phyloP scores from a whole-genome alignment of 345 rosid species.

The Alliaria petiolata region DNA sequence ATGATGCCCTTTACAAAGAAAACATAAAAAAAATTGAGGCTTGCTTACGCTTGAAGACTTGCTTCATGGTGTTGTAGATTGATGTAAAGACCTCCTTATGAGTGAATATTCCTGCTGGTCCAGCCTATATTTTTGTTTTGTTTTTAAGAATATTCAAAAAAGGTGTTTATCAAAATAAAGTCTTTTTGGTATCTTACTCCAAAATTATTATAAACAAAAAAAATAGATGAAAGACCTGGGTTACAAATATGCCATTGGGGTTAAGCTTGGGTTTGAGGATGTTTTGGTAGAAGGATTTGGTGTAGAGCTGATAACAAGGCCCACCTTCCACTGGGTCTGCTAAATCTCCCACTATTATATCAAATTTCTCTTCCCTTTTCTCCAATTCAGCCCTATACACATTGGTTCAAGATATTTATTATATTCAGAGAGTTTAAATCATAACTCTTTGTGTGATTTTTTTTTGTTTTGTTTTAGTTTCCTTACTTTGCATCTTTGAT shows the following conservation, averaged over 20 bases:
- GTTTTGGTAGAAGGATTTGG: conserved; percentile 78
- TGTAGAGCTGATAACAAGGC: conserved; percentile 96
- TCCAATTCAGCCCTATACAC: conserved; percentile 70
- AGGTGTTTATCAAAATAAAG: background rate
- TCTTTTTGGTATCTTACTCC: background rate
- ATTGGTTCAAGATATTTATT: background rate
- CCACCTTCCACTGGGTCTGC: conserved; percentile 99
- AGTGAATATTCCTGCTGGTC: conserved; percentile 95
- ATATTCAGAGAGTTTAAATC: background rate
- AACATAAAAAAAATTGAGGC: background rate
- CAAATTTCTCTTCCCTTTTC: conserved; percentile 70
- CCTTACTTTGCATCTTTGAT: conserved; percentile 90
- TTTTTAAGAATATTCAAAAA: background rate
- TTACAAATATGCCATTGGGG: conserved; percentile 79
- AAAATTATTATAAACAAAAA: background rate
- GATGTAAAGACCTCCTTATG: conserved; percentile 94
- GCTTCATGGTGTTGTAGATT: conserved; percentile 85
- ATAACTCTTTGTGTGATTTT: background rate
- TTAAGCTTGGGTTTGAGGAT: conserved; percentile 78
- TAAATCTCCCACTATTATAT: conserved; percentile 88
- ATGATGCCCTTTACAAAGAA: background rate
- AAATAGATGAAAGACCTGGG: conserved; percentile 51
- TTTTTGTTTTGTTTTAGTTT: background rate
- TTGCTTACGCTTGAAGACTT: conserved; percentile 81
- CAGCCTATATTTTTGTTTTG: conserved; percentile 49